Conservation (phyloP, 805 yeast species). For the Cyberlindnera lachancei region DNA sequence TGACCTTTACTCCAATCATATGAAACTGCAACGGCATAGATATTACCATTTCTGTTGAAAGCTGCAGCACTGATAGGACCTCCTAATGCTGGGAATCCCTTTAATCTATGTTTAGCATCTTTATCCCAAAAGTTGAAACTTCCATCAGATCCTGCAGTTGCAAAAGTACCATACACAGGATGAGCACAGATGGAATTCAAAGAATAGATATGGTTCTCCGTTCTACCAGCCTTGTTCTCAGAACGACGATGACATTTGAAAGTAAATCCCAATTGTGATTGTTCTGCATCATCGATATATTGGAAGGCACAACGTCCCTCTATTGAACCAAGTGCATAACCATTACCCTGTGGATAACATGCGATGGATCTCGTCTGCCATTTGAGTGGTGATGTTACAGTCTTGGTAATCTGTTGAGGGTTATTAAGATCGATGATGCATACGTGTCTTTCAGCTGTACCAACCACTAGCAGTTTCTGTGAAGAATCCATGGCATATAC, state of each 20-base stretch:
- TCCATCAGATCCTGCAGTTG: constrained; percentile 94
- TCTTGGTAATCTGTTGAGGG: constrained; percentile 78
- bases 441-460: constrained; percentile 84
- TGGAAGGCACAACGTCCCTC: constrained; percentile 96
- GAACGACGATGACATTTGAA: constrained; percentile 90
- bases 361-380: constrained; percentile 79
- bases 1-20: constrained; percentile 97
- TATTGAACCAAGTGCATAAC: constrained; percentile 86
- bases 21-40: constrained; percentile 85
- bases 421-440: constrained; percentile 69
- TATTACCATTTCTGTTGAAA: constrained; percentile 76
- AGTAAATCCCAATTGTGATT: constrained; percentile 67
- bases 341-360: constrained; percentile 88
- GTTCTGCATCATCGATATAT: constrained; percentile 79
- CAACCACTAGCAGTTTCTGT: constrained; percentile 82
- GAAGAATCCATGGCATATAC: constrained; percentile 84
- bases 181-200: constrained; percentile 80
- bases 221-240: constrained; percentile 38
- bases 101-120: constrained; percentile 80
- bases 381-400: constrained; percentile 68
- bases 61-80: constrained; percentile 68
- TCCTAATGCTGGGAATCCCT: constrained; percentile 63
- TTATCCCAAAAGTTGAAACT: constrained; percentile 94
- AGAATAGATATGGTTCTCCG: constrained; percentile 68
- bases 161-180: constrained; percentile 84